phyloP scores from a whole-genome alignment of 495 filamentous ascomycete genomes.

The Xylaria telfairii region DNA sequence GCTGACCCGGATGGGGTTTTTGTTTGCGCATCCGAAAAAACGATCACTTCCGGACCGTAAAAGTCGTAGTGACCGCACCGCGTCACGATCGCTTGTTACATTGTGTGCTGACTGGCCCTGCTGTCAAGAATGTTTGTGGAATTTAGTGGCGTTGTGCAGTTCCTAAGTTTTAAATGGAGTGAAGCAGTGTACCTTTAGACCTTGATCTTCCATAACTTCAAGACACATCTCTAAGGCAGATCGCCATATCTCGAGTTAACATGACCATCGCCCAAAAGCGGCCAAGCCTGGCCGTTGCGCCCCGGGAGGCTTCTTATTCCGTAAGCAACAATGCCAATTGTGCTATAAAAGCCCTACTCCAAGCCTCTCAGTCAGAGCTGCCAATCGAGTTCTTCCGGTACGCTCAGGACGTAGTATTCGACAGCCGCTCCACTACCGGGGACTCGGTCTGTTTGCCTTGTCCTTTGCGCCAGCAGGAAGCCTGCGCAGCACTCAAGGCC shows the following conservation, averaged over 20 bases:
- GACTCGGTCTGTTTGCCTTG: slow-evolving; percentile 59
- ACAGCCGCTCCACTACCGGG: slow-evolving; percentile 35
- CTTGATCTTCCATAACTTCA: slow-evolving; percentile 18
- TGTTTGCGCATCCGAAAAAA: slow-evolving; percentile 12
- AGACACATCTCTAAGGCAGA: background rate
- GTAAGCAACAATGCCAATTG: slow-evolving; percentile 37
- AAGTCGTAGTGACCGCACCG: background rate
- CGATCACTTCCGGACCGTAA: slow-evolving; percentile 12
- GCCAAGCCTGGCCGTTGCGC: background rate
- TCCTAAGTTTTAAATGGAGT: slow-evolving; percentile 22
- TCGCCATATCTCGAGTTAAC: slow-evolving; percentile 16
- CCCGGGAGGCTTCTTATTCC: slow-evolving; percentile 18
- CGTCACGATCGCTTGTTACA: slow-evolving; percentile 11
- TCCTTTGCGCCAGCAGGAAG: slow-evolving; percentile 75
- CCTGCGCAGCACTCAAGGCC: slow-evolving; percentile 69
- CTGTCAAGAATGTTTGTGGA: slow-evolving; percentile 2
- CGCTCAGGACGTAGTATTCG: slow-evolving; percentile 38
- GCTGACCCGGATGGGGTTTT: slow-evolving; percentile 6
- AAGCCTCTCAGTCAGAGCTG: slow-evolving; percentile 35
- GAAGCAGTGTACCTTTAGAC: slow-evolving; percentile 24
- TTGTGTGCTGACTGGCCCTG: background rate
- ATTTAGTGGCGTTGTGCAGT: slow-evolving; percentile 25
- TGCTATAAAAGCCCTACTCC: slow-evolving; percentile 37
- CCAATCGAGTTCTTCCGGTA: slow-evolving; percentile 41
- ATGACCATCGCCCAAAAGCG: slow-evolving; percentile 32